Conservation (phyloP, 2,329 filamentous ascomycete species). For the Monilinia fructicola region DNA sequence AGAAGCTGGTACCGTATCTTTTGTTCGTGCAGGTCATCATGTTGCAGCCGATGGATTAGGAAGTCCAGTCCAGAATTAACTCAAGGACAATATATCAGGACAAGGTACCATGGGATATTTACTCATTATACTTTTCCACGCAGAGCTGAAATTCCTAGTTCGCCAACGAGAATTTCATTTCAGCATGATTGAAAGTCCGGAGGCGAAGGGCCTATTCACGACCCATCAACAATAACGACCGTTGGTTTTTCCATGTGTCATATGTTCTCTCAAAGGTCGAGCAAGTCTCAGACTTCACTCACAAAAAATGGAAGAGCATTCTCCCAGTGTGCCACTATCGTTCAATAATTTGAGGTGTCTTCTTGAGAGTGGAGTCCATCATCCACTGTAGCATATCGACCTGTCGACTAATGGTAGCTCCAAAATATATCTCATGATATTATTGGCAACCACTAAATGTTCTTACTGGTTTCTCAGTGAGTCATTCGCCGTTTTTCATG, state of each 20-base stretch:
- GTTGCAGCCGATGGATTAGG: slow-evolving; percentile 44
- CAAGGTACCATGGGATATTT: slow-evolving; percentile 40
- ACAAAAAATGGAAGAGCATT: slow-evolving; percentile 37
- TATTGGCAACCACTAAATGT: too few species aligned
- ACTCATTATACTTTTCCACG: slow-evolving; percentile 43
- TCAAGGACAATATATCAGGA: slow-evolving; percentile 38
- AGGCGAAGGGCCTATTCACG: slow-evolving; percentile 31
- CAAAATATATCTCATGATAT: too few species aligned
- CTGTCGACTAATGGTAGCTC: too few species aligned
- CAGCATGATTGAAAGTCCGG: slow-evolving; percentile 37
- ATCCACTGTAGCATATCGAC: too few species aligned
- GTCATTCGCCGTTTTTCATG: too few species aligned
- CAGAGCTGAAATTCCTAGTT: slow-evolving; percentile 37
- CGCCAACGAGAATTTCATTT: slow-evolving; percentile 40
- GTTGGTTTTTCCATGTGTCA: slow-evolving; percentile 38
- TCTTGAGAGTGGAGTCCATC: too few species aligned
- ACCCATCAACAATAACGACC: slow-evolving; percentile 36
- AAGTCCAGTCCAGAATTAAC: slow-evolving; percentile 36
- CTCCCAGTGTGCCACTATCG: slow-evolving; percentile 41
- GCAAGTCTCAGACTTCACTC: slow-evolving; percentile 28
- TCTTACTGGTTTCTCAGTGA: too few species aligned
- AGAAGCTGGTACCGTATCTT: slow-evolving; percentile 17
- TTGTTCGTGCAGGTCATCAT: slow-evolving; percentile 42
- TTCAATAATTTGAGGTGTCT: too few species aligned
- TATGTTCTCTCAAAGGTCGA: slow-evolving; percentile 34